phyloP scores from a whole-genome alignment of 805 yeast species.

The Ogataea pignaliae region DNA sequence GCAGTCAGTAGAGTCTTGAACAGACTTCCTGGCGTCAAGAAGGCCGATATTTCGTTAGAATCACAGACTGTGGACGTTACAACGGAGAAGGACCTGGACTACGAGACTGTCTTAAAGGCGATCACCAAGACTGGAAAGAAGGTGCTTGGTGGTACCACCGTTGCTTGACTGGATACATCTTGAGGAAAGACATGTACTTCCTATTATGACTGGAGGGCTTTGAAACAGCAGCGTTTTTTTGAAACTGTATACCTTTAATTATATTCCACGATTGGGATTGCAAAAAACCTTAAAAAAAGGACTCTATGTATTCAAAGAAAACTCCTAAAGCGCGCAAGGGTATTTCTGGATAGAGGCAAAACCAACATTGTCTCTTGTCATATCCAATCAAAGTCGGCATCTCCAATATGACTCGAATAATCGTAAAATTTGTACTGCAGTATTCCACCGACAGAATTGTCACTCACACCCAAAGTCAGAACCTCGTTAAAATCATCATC shows the following conservation, averaged over 20 bases:
- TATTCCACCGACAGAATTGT: slow-evolving; percentile 54
- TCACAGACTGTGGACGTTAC: slow-evolving; percentile 78
- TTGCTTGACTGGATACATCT: slow-evolving; percentile 29
- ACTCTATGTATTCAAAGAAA: too few relatives aligned
- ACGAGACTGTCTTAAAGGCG: slow-evolving; percentile 74
- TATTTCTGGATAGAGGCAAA: too few relatives aligned
- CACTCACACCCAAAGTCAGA: slow-evolving; percentile 51
- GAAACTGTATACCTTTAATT: not conserved
- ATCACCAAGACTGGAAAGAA: slow-evolving; percentile 90
- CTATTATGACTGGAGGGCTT: too few relatives aligned
- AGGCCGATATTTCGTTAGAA: slow-evolving; percentile 70
- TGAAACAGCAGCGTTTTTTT: not conserved
- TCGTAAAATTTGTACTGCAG: slow-evolving; percentile 37
- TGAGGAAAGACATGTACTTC: too few relatives aligned
- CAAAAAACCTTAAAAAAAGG: too few relatives aligned
- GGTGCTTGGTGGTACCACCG: slow-evolving; percentile 58
- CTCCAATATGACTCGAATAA: slow-evolving; percentile 4
- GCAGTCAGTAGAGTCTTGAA: slow-evolving; percentile 78
- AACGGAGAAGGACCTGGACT: slow-evolving; percentile 49
- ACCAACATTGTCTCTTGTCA: not conserved
- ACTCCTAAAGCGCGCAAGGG: too few relatives aligned
- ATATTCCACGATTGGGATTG: too few relatives aligned
- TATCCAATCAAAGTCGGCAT: slow-evolving; percentile 13
- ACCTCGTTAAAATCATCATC: slow-evolving; percentile 43
- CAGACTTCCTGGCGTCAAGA: slow-evolving; percentile 68